Evolutionary conservation across 108 stramenopile species (phyloP), one percentile per base, ranked within the genome.

Genomic region (Aurantiochytrium sp.): DNA sequence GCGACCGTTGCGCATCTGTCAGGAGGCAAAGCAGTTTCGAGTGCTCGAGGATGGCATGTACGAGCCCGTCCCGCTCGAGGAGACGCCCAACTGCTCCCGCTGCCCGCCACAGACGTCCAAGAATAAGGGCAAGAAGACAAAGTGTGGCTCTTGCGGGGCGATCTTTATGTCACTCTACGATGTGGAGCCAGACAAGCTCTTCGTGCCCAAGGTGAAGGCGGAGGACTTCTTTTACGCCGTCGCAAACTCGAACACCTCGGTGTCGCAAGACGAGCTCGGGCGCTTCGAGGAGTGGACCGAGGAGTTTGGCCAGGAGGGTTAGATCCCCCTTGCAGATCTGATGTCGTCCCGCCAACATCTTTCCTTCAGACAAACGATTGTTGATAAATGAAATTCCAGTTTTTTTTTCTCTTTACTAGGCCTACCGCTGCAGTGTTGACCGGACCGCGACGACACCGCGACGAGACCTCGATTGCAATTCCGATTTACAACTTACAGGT

Each of bases 231-330:
- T 89, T 17, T 42, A 88, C 45, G 92, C 89, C 4, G 34, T 91
- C 32, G 34, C 68, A 8, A 54, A 30, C 31, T 68, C 90, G 32
- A 92, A 94, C 41, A 88, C 92, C 4, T 94, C 97, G 4, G 99
- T 99, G 4, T 96, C 96, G 22, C 85, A 91, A 41, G 96, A 97
- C 17, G 99, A 99, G 90, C 93, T 99, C 52, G 88, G 95, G 52
- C 92, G 94, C 31, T 99, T 97, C 89, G 87, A 90, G 8, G 95
- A 98, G 69, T 99, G 98, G 99, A 98, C 99, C 24, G 93, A 93
- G 52, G 91, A 96, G 86, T 99, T 98, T 95, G 99, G 98, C 15
- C 96, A 98, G 90, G 97, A 98, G 81, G 98, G 98, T 0, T 21
- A 55, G 34, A 65, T 19, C 12, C 17, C 21, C 21, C 12, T 54